Percentiles rank a stretch among this genome's conserved stretches.
phyloP scores from a whole-genome alignment of 371 early-diverging fungal genomes.

The Syncephalis plumigaleata region DNA sequence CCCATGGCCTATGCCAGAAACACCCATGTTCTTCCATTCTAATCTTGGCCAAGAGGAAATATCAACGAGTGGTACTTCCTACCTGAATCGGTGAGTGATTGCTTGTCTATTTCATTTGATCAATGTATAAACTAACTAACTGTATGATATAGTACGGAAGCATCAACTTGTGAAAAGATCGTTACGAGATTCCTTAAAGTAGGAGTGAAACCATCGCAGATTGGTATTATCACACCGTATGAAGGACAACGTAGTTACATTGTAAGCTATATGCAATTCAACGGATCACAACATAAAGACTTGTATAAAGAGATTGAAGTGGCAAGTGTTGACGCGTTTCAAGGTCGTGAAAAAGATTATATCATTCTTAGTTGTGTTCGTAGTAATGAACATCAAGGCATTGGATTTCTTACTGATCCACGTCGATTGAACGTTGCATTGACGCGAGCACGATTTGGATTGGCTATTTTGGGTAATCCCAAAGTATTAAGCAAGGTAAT shows the following conservation, averaged over 20 bases:
- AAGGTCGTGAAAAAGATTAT: constrained; percentile 98
- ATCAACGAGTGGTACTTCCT: constrained; percentile 89
- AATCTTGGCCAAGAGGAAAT: constrained; percentile 94
- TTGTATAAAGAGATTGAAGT: constrained; percentile 94
- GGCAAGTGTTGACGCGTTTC: constrained; percentile 99
- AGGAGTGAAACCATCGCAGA: constrained; percentile 76
- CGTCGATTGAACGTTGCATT: constrained; percentile 96
- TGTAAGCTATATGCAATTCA: constrained; percentile 86
- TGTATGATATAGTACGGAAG: constrained; percentile 36
- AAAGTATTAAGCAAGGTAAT: constrained; percentile 60
- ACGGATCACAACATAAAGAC: constrained; percentile 76
- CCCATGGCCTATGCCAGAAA: constrained; percentile 87
- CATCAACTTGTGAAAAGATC: constrained; percentile 82
- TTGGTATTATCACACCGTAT: constrained; percentile 98
- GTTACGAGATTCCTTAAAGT: constrained; percentile 85
- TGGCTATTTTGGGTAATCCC: constrained; percentile 94
- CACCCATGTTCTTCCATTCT: constrained; percentile 91
- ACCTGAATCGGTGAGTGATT: constrained; percentile 54
- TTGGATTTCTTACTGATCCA: constrained; percentile 96
- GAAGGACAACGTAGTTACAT: constrained; percentile 96
- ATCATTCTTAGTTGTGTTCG: constrained; percentile 97
- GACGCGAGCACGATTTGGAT: constrained; percentile 91
- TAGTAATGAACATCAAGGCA: constrained; percentile 93
- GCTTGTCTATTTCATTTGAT: neutral
- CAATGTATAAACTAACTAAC: neutral